phyloP scores from a whole-genome alignment of 2,329 filamentous ascomycete genomes.

The Rhynchosporium graminicola region DNA sequence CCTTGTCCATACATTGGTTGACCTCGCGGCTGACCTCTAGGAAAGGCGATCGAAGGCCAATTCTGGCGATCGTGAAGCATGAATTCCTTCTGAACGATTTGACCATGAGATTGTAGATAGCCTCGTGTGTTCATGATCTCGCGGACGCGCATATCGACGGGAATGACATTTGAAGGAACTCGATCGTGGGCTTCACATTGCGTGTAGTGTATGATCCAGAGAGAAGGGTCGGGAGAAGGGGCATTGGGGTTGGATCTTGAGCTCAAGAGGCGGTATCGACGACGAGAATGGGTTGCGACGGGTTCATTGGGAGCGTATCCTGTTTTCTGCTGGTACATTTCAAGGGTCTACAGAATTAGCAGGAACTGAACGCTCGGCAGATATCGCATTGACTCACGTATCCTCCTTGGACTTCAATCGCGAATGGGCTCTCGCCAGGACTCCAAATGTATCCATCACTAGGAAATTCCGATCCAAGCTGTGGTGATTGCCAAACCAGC shows the following conservation, averaged over 20 bases:
- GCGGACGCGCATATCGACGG: slow-evolving; percentile 61
- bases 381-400: slow-evolving; percentile 52
- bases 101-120: slow-evolving; percentile 72
- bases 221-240: slow-evolving; percentile 72
- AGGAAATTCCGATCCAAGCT: slow-evolving; percentile 72
- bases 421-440: slow-evolving; percentile 74
- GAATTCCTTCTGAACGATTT: slow-evolving; percentile 87
- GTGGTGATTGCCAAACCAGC: slow-evolving; percentile 85
- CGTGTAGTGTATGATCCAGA: slow-evolving; percentile 92
- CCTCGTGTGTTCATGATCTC: slow-evolving; percentile 60
- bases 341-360: slow-evolving; percentile 64
- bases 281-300: slow-evolving; percentile 73
- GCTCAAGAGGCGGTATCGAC: slow-evolving; percentile 82
- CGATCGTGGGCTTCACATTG: slow-evolving; percentile 73
- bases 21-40: slow-evolving; percentile 50
- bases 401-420: slow-evolving; percentile 68
- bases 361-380: neutral
- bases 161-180: slow-evolving; percentile 68
- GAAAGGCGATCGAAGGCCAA: slow-evolving; percentile 83
- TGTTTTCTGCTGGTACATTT: slow-evolving; percentile 80
- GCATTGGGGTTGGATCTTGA: slow-evolving; percentile 68
- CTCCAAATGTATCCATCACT: slow-evolving; percentile 94
- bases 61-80: slow-evolving; percentile 87
- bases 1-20: slow-evolving; percentile 35
- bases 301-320: slow-evolving; percentile 79